These are phyloP conservation scores for Ambrosia hybrid DNA, from an alignment of 140 eudicot genomes.

Conservation along the genomic window DNA sequence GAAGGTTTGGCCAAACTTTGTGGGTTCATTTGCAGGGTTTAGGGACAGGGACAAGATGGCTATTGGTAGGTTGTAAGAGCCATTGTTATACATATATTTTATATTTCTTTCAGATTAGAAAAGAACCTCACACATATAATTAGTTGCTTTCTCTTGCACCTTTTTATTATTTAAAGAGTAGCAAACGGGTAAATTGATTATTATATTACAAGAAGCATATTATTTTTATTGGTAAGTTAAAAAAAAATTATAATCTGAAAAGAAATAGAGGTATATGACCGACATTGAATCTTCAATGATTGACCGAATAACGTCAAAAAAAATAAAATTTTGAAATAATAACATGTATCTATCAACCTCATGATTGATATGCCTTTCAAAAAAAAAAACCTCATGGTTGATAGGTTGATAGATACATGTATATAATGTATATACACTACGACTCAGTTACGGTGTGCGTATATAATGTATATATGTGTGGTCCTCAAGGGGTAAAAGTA, in stretches of 20 bases:
- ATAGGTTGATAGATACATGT: too few species aligned
- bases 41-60: conserved; percentile 31
- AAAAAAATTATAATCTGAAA: neutral
- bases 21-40: conserved; percentile 7
- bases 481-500: too few species aligned
- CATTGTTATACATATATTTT: conserved; percentile 12
- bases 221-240: neutral
- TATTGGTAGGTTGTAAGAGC: conserved; percentile 46
- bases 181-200: conserved; percentile 1
- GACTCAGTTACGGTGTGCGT: too few species aligned
- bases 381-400: too few species aligned
- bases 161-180: neutral
- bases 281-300: neutral
- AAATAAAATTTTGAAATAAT: neutral
- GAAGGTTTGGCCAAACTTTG: neutral
- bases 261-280: neutral
- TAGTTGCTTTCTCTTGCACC: neutral
- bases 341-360: too few species aligned
- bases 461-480: too few species aligned
- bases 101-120: conserved; percentile 1
- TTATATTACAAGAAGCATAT: conserved; percentile 1
- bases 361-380: too few species aligned
- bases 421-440: too few species aligned
- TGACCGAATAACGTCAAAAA: neutral
- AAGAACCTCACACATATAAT: conserved; percentile 8